Evolutionary conservation across 2,329 filamentous ascomycete species (phyloP), one percentile per base, ranked within the genome.

Genomic region (Xylariaceae sp.): DNA sequence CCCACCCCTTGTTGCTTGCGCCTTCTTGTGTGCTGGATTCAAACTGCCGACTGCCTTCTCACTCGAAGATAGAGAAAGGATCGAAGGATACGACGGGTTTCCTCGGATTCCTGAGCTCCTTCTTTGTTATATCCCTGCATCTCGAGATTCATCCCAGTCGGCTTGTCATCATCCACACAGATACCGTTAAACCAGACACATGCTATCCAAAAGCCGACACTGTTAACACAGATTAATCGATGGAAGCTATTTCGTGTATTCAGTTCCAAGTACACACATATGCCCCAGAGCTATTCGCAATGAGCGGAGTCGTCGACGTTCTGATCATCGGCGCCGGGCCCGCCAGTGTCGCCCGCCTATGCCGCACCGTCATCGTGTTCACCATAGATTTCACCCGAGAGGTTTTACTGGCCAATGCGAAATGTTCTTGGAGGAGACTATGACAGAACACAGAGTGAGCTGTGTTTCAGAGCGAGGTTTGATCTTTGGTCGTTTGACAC

Each of bases 281-380:
- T 4, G 23, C 23, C 4, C 23, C 23, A 30, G 5, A 30, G 17
- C 17, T 30, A 30, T 42, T 42, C 37, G 45, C 17, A n/a, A 34
- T 48, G n/a, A 17, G 30, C 13, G 57, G 50, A 44, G 54, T n/a
- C 17, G 52, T 66, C 51, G 73, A 75, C 52, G 71, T 71, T 39
- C 66, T 76, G 3, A 72, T 77, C 54, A 65, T 77, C 52, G 73
- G 67, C 34, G 23, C 23, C 5, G 78, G 78, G 0, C 78, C 77
- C 6, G 77, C 77, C 1, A 67, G 67, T 0, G 71, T 78, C 2
- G 73, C 74, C 8, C 61, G 66, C 3, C 67, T 68, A 13, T 69
- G 71, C 1, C 71, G 73, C 56, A 76, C 71, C 11, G 72, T 72
- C 18, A 62, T 79, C 9, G 68, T 82, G 15, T 67, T 69, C 61